Conservation (phyloP, 2,329 filamentous ascomycete genomes). For the Orbilia ellipsospora region DNA sequence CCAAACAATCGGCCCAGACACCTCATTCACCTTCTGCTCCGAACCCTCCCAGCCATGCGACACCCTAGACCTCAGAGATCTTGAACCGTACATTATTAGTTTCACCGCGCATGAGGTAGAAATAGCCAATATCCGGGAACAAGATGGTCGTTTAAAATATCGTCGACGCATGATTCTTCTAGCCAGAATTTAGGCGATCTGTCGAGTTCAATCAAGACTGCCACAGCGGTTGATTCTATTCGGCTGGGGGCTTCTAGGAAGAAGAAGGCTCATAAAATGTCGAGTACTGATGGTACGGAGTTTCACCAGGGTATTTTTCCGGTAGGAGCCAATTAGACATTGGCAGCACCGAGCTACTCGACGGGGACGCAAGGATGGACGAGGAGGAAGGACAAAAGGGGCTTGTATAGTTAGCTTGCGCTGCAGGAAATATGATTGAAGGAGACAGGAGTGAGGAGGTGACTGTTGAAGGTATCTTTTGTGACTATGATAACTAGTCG, state of each 20-base stretch:
- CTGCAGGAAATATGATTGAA: background rate
- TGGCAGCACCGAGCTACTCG: no score
- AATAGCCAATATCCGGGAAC: constrained; percentile 4
- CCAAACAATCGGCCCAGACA: background rate
- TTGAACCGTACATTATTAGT: background rate
- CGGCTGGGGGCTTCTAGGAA: no score
- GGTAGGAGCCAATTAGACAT: no score
- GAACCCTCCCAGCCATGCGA: background rate
- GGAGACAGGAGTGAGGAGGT: background rate
- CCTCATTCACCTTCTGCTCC: background rate
- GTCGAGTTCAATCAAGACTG: no score
- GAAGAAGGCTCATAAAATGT: no score
- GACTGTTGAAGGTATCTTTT: constrained; percentile 2
- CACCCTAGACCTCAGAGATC: background rate
- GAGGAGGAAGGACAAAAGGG: background rate
- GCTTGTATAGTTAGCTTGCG: background rate
- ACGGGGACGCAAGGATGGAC: background rate
- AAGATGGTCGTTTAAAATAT: background rate
- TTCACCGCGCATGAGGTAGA: background rate
- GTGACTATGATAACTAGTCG: background rate
- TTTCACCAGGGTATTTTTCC: no score
- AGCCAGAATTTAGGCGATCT: no score
- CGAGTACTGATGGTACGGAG: no score
- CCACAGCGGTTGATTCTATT: no score
- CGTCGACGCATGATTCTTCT: no score